A percentile compares a stretch with the other conserved stretches of the same genome.
phyloP scores from a whole-genome alignment of 106 monocot genomes.

The Amphibolis antarctica region DNA sequence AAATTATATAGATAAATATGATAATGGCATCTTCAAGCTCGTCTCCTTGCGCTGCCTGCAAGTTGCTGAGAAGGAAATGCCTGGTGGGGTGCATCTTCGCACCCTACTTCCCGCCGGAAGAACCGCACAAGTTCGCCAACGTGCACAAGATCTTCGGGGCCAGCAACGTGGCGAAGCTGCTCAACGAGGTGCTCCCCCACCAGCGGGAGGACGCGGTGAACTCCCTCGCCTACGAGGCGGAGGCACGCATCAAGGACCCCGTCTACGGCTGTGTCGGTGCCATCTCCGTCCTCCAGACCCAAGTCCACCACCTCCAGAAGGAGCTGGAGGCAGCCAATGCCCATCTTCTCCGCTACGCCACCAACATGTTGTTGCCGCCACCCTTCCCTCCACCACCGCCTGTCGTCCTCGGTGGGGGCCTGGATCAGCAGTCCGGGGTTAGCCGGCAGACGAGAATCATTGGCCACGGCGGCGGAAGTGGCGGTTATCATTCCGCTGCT shows the following conservation, averaged over 20 bases:
- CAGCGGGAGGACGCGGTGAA: conserved; percentile 61
- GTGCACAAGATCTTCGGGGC: conserved; percentile 69
- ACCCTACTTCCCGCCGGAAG: conserved; percentile 55
- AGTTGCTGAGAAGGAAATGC: conserved; percentile 55
- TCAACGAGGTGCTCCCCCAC: conserved; percentile 43
- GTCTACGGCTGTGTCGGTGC: conserved; percentile 59
- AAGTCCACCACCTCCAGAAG: conserved; percentile 40
- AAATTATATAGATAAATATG: neutral
- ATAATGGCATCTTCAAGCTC: neutral
- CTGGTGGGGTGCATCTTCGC: conserved; percentile 58
- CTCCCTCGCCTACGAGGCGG: conserved; percentile 62
- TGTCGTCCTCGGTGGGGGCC: neutral
- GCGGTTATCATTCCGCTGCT: too few species aligned
- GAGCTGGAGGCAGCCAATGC: conserved; percentile 43
- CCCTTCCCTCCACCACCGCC: neutral
- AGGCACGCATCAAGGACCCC: conserved; percentile 42
- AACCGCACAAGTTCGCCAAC: conserved; percentile 50
- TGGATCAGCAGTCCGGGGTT: too few species aligned
- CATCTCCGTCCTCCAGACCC: conserved; percentile 46
- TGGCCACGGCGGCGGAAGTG: too few species aligned
- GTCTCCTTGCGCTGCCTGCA: conserved; percentile 62
- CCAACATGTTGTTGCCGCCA: neutral
- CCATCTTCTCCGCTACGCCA: conserved; percentile 34
- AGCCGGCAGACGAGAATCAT: too few species aligned
- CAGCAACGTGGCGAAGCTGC: conserved; percentile 54